Conservation (phyloP, 176 grass and related monocot genomes). For the Hyparrhenia diplandra region DNA sequence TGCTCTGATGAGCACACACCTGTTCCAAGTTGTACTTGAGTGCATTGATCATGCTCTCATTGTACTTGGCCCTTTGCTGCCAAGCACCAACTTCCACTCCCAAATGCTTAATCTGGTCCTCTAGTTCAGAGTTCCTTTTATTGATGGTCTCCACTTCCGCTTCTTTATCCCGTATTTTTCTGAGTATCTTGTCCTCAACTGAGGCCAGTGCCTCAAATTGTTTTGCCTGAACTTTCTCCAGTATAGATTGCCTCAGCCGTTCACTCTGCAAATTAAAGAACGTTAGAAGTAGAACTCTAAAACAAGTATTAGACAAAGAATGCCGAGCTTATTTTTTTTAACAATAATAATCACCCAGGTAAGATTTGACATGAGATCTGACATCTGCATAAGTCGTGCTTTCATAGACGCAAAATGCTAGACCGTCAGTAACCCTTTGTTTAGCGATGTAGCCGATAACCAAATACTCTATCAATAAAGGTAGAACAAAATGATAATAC, state of each 20-base stretch:
- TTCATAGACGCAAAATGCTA: not conserved
- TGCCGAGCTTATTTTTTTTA: not conserved
- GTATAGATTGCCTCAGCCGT: slow-evolving; percentile 79
- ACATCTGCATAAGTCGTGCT: too few species aligned
- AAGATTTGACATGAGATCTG: not conserved
- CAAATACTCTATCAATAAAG: slow-evolving; percentile 1
- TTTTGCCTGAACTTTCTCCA: slow-evolving; percentile 92
- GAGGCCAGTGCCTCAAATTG: slow-evolving; percentile 85
- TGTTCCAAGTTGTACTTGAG: slow-evolving; percentile 95
- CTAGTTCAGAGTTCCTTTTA: slow-evolving; percentile 82
- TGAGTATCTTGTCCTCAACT: slow-evolving; percentile 84
- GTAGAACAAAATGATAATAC: not conserved
- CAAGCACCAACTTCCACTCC: slow-evolving; percentile 77
- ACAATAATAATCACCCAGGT: not conserved
- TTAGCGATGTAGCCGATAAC: too few species aligned
- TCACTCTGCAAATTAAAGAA: slow-evolving; percentile 63
- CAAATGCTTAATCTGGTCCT: slow-evolving; percentile 90
- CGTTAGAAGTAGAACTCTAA: not conserved
- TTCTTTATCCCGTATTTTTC: slow-evolving; percentile 90
- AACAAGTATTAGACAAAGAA: slow-evolving; percentile 13
- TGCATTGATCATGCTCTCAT: slow-evolving; percentile 92
- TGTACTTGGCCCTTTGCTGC: slow-evolving; percentile 98
- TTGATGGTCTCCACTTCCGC: slow-evolving; percentile 78
- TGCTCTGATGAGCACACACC: slow-evolving; percentile 86
- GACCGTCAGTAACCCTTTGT: not conserved